Conservation (phyloP, 2,329 filamentous ascomycete genomes). For the Pleomassaria siparia region DNA sequence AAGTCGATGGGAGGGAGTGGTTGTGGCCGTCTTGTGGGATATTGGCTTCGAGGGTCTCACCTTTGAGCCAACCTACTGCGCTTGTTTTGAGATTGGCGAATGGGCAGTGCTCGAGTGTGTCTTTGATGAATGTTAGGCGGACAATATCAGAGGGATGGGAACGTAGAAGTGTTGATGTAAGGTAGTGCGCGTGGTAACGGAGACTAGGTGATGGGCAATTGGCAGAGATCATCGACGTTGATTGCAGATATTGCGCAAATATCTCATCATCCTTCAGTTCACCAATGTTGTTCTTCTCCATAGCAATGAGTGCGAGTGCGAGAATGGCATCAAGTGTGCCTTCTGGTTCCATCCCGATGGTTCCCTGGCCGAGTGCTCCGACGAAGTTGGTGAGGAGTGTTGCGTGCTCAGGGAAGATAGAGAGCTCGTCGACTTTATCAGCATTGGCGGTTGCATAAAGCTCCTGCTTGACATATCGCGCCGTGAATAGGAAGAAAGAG, state of each 20-base stretch:
- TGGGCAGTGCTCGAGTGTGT: slow-evolving; percentile 56
- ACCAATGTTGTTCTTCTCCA: slow-evolving; percentile 49
- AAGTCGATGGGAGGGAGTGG: slow-evolving; percentile 15
- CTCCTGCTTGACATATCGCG: slow-evolving; percentile 52
- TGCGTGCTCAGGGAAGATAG: slow-evolving; percentile 57
- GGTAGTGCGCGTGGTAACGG: slow-evolving; percentile 52
- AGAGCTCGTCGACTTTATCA: slow-evolving; percentile 39
- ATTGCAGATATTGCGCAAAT: slow-evolving; percentile 56
- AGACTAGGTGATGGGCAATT: slow-evolving; percentile 52
- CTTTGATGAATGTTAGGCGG: slow-evolving; percentile 57
- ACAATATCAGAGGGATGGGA: slow-evolving; percentile 55
- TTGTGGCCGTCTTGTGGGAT: slow-evolving; percentile 12
- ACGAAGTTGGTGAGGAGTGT: slow-evolving; percentile 56
- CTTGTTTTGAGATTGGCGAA: slow-evolving; percentile 58
- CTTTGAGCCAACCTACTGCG: slow-evolving; percentile 62
- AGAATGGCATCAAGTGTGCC: slow-evolving; percentile 58
- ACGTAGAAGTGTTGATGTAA: slow-evolving; percentile 53
- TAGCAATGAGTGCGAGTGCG: slow-evolving; percentile 53
- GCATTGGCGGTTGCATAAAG: slow-evolving; percentile 49
- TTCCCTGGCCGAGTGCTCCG: slow-evolving; percentile 40
- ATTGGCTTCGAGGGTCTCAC: slow-evolving; percentile 57
- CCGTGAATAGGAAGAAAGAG: slow-evolving; percentile 56
- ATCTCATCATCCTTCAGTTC: slow-evolving; percentile 52
- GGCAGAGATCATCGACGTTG: slow-evolving; percentile 51
- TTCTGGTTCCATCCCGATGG: slow-evolving; percentile 47